A percentile compares a stretch with the other conserved stretches of the same genome.
Conservation (phyloP, 2,329 filamentous ascomycete species). For the Claviceps sp. region DNA sequence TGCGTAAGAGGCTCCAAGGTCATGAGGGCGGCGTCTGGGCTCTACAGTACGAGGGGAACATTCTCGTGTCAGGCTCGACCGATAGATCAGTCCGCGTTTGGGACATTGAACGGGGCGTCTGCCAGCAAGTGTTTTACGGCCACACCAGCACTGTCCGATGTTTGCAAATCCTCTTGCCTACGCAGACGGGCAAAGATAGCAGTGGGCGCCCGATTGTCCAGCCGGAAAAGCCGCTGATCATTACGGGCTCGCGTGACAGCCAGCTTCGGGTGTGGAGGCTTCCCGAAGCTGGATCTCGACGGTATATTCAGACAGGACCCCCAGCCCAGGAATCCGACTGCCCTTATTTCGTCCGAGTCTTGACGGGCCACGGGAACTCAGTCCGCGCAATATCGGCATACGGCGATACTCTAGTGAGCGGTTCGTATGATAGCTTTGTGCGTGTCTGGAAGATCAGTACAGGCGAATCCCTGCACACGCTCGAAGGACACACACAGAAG, state of each 20-base stretch:
- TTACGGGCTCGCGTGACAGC: constrained; percentile 91
- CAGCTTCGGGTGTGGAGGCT: constrained; percentile 90
- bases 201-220: constrained; percentile 73
- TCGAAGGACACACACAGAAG: constrained; percentile 81
- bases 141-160: constrained; percentile 96
- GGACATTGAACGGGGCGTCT: constrained; percentile 89
- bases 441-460: constrained; percentile 97
- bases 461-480: constrained; percentile 69
- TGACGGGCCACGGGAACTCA: constrained; percentile 81
- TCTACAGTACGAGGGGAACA: constrained; percentile 89
- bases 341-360: constrained; percentile 82
- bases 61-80: constrained; percentile 87
- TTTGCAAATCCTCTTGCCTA: constrained; percentile 83
- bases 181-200: constrained; percentile 55
- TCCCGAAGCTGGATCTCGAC: constrained; percentile 62
- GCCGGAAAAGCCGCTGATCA: constrained; percentile 89
- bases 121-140: constrained; percentile 91
- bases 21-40: constrained; percentile 98
- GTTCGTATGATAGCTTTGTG: constrained; percentile 91
- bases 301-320: constrained; percentile 67
- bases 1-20: constrained; percentile 72
- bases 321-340: constrained; percentile 67
- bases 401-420: constrained; percentile 90
- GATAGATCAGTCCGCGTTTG: constrained; percentile 97
- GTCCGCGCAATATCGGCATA: constrained; percentile 92